Evolutionary conservation across 257 asterid species (phyloP).

Genomic region (Thymus quinquecostatus): DNA sequence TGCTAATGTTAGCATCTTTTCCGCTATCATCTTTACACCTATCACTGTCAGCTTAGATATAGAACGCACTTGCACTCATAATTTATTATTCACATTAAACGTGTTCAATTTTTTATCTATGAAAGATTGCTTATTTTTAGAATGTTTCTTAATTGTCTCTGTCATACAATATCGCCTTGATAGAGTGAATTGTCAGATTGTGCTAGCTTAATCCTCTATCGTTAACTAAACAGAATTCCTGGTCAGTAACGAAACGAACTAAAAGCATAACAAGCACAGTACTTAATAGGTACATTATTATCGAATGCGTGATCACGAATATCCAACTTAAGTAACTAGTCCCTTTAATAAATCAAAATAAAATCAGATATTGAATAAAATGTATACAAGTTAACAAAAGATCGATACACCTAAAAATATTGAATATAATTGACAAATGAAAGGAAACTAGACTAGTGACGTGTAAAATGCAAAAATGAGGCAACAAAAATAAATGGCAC

Average conservation of each 20-base stretch:
- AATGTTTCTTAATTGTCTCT: neutral
- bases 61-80: neutral
- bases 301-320: neutral
- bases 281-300: neutral
- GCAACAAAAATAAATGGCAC: neutral
- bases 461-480: neutral
- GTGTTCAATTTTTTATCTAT: neutral
- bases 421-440: neutral
- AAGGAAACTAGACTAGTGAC: neutral
- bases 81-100: neutral
- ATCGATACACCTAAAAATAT: neutral
- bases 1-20: no score
- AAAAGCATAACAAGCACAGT: neutral
- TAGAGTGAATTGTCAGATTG: neutral
- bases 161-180: neutral
- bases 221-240: neutral
- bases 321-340: neutral
- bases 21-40: no score
- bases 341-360: neutral
- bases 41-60: no score
- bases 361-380: no score
- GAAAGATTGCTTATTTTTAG: neutral
- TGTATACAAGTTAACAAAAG: neutral
- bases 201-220: neutral
- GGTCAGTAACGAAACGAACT: neutral